Conservation (phyloP, 306 rosid species). For the Phaseolus lunatus region DNA sequence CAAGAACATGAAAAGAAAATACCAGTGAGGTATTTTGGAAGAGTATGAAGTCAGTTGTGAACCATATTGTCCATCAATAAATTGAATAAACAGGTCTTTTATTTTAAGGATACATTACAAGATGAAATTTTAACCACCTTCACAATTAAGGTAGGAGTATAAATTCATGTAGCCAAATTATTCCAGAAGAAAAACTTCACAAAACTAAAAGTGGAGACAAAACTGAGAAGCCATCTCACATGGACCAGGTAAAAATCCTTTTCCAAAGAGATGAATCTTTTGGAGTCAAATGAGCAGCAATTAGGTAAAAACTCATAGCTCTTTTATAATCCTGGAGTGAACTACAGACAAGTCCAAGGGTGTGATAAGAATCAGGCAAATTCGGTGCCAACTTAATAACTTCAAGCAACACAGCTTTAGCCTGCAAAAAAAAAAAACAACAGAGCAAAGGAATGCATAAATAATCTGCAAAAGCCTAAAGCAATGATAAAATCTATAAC, state of each 20-base stretch:
- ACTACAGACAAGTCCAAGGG: conserved; percentile 74
- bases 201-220: conserved; percentile 41
- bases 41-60: conserved; percentile 23
- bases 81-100: not conserved
- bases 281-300: conserved; percentile 81
- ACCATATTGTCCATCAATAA: not conserved
- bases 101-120: conserved; percentile 18
- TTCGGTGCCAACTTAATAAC: conserved; percentile 79
- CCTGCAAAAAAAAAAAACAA: conserved; percentile 63
- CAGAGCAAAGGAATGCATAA: conserved; percentile 29
- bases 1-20: not conserved
- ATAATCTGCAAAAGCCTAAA: conserved; percentile 2
- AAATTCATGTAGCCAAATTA: conserved; percentile 27
- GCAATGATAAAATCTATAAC: conserved; percentile 10
- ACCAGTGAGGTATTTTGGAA: not conserved
- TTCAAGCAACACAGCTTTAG: conserved; percentile 66
- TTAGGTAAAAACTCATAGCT: conserved; percentile 77
- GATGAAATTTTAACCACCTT: conserved; percentile 28
- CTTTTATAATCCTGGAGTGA: conserved; percentile 62
- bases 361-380: conserved; percentile 82
- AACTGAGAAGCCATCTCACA: conserved; percentile 57
- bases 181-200: conserved; percentile 35
- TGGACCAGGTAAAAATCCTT: conserved; percentile 68
- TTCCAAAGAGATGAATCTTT: conserved; percentile 81
- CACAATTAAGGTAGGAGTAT: conserved; percentile 5